Evolutionary conservation across 805 yeast species (phyloP).

Genomic region (Diddensiella santjacobensis): DNA sequence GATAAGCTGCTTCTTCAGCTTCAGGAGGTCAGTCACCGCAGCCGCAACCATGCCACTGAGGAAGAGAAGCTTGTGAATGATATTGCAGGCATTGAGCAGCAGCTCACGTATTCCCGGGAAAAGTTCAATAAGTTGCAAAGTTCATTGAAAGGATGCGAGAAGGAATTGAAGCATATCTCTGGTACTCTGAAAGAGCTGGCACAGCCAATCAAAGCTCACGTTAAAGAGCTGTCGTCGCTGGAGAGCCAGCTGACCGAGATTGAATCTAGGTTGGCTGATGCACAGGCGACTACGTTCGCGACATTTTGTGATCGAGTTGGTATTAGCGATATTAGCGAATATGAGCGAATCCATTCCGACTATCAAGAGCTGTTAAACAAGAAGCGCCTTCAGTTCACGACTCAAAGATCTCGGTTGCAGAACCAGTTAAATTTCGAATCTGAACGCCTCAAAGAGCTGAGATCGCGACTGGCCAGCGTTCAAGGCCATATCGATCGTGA

Average conservation of each 20-base stretch:
- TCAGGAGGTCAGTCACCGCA: slow-evolving; percentile 40
- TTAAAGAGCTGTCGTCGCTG: slow-evolving; percentile 10
- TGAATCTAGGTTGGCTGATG: slow-evolving; percentile 13
- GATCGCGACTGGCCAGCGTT: slow-evolving; percentile 41
- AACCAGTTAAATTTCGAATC: slow-evolving; percentile 62
- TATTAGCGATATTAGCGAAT: slow-evolving; percentile 56
- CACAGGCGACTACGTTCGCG: slow-evolving; percentile 32
- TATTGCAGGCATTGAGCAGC: slow-evolving; percentile 43
- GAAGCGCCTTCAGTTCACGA: slow-evolving; percentile 50
- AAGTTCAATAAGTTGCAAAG: slow-evolving; percentile 29
- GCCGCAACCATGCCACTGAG: slow-evolving; percentile 46
- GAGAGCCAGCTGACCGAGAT: slow-evolving; percentile 9
- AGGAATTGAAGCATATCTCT: slow-evolving; percentile 23
- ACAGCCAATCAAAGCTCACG: slow-evolving; percentile 37
- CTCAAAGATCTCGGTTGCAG: slow-evolving; percentile 56
- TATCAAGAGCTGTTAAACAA: slow-evolving; percentile 22
- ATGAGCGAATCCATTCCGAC: slow-evolving; percentile 63
- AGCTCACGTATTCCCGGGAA: slow-evolving; percentile 31
- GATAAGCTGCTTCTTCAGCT: slow-evolving; percentile 51
- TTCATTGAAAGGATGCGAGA: slow-evolving; percentile 29
- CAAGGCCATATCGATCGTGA: slow-evolving; percentile 36
- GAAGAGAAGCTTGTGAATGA: slow-evolving; percentile 58
- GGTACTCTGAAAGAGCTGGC: slow-evolving; percentile 38
- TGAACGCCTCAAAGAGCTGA: slow-evolving; percentile 54
- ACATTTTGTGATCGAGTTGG: slow-evolving; percentile 55